Conservation (phyloP, 371 early-diverging fungal genomes). For the Mucor irregularis region DNA sequence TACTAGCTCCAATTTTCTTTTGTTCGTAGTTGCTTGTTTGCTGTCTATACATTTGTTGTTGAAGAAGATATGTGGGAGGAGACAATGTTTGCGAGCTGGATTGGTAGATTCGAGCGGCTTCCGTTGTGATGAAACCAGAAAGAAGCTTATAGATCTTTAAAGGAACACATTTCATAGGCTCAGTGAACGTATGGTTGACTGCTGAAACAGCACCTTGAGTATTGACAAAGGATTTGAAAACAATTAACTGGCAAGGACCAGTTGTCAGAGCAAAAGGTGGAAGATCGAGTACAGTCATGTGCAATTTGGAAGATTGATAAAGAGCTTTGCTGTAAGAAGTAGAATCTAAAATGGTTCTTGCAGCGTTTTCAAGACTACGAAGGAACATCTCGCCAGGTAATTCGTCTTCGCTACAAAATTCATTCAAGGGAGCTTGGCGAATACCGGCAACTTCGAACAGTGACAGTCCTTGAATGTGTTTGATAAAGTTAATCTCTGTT, state of each 20-base stretch:
- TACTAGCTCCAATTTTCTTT: neutral
- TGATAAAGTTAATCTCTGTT: slow-evolving; percentile 25
- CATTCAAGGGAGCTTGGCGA: neutral
- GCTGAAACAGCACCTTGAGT: slow-evolving; percentile 33
- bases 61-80: slow-evolving; percentile 12
- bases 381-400: slow-evolving; percentile 17
- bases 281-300: slow-evolving; percentile 31
- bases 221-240: slow-evolving; percentile 35
- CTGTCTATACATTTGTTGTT: slow-evolving; percentile 26
- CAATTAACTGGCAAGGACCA: slow-evolving; percentile 37
- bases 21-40: slow-evolving; percentile 1
- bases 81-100: neutral
- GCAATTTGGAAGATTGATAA: slow-evolving; percentile 27
- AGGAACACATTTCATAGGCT: slow-evolving; percentile 37
- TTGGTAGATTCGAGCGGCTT: slow-evolving; percentile 29
- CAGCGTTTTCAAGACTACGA: slow-evolving; percentile 26
- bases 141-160: slow-evolving; percentile 26
- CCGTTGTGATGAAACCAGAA: slow-evolving; percentile 30
- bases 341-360: slow-evolving; percentile 20
- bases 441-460: slow-evolving; percentile 19
- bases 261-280: slow-evolving; percentile 37
- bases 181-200: slow-evolving; percentile 36
- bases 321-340: slow-evolving; percentile 30
- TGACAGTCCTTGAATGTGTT: slow-evolving; percentile 24
- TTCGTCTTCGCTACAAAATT: neutral